Conservation (phyloP, 176 grass and related monocot genomes). For the Aegilops umbellulata region DNA sequence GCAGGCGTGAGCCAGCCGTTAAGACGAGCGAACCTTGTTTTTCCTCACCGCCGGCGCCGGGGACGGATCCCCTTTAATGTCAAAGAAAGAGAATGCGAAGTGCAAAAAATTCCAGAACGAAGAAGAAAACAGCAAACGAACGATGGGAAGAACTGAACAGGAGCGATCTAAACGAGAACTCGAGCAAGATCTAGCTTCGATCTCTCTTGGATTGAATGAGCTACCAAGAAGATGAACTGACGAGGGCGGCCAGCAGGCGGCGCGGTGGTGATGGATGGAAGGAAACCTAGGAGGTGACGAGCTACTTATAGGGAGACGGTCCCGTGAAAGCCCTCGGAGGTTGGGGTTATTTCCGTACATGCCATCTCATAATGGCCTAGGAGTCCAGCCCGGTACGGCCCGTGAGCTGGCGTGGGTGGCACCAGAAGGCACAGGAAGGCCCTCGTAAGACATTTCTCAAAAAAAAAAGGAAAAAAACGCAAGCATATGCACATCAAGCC, state of each 20-base stretch:
- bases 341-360: background rate
- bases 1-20: background rate
- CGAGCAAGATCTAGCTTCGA: background rate
- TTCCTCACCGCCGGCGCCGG: conserved; percentile 18
- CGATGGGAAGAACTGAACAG: background rate
- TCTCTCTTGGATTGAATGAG: background rate
- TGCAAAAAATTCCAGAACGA: background rate
- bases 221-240: background rate
- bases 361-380: background rate
- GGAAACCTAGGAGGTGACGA: background rate
- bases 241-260: background rate
- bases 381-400: background rate
- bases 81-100: background rate
- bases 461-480: too few species aligned
- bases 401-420: too few species aligned
- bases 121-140: background rate
- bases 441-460: too few species aligned
- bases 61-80: background rate
- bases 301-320: background rate
- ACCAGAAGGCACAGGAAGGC: too few species aligned
- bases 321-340: background rate
- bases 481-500: too few species aligned
- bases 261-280: background rate
- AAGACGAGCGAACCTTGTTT: conserved; percentile 51
- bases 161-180: background rate